phyloP scores from a whole-genome alignment of 2,329 filamentous ascomycete species.

The Leptographium lundbergii region DNA sequence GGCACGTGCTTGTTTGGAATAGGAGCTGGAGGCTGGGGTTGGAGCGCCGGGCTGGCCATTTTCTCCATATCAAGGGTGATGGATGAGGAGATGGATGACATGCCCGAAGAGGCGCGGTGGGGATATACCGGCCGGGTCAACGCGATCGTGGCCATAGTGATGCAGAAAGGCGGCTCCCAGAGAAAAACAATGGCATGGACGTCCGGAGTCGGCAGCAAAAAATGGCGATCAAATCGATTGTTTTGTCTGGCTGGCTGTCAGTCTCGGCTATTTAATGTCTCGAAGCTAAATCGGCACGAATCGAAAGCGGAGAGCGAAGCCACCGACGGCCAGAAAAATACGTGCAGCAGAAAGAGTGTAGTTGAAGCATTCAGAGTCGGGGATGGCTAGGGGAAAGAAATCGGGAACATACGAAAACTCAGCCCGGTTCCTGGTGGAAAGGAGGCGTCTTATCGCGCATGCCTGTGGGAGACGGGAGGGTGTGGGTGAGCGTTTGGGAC shows the following conservation, averaged over 20 bases:
- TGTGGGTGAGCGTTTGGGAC: background rate
- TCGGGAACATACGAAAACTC: constrained; percentile 4
- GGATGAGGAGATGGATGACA: constrained; percentile 18
- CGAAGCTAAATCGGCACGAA: background rate
- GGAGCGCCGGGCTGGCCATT: constrained; percentile 19
- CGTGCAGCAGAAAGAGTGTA: background rate
- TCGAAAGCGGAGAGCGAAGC: background rate
- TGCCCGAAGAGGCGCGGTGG: constrained; percentile 20
- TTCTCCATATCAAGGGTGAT: constrained; percentile 25
- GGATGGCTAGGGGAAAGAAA: background rate
- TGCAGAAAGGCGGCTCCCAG: background rate
- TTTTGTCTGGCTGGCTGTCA: background rate
- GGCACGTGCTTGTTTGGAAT: constrained; percentile 86
- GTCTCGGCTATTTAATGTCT: background rate
- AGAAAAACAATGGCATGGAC: background rate
- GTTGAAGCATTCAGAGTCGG: background rate
- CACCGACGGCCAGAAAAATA: background rate
- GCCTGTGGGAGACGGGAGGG: constrained; percentile 1
- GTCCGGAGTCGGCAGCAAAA: background rate
- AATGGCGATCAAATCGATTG: background rate
- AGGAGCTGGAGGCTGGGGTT: constrained; percentile 22
- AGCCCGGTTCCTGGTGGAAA: background rate
- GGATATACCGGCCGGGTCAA: constrained; percentile 24
- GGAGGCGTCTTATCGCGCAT: constrained; percentile 5
- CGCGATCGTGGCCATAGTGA: constrained; percentile 41